phyloP scores from a whole-genome alignment of 1,139 yeast species.

The Pichia sp. region DNA sequence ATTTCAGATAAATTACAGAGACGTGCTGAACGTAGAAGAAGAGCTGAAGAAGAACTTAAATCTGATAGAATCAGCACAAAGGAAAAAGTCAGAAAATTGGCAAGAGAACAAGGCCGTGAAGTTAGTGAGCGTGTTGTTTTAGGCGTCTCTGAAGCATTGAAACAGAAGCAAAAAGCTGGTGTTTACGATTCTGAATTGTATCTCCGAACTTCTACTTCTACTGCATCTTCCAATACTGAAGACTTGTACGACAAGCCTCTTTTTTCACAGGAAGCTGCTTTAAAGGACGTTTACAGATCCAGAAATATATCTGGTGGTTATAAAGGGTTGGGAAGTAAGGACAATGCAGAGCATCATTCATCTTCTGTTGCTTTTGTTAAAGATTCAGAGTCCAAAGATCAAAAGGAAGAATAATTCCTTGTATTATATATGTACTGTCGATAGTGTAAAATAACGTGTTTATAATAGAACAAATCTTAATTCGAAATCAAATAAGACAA shows the following conservation, averaged over 20 bases:
- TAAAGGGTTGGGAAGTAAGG: conserved; percentile 24
- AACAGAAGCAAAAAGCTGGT: conserved; percentile 33
- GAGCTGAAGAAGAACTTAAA: conserved; percentile 46
- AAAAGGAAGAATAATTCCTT: conserved; percentile 16
- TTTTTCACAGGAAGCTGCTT: conserved; percentile 50
- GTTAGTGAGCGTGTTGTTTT: conserved; percentile 53
- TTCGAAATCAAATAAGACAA: too few relatives aligned
- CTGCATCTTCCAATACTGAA: conserved; percentile 41
- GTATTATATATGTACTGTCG: too few relatives aligned
- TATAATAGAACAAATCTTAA: too few relatives aligned
- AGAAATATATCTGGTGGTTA: conserved; percentile 23
- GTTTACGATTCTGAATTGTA: conserved; percentile 57
- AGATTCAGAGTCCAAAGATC: conserved; percentile 30
- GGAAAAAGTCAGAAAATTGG: conserved; percentile 41
- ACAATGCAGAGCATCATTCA: conserved; percentile 25
- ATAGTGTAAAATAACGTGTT: too few relatives aligned
- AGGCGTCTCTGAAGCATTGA: conserved; percentile 40
- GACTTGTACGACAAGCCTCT: conserved; percentile 57
- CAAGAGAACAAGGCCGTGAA: conserved; percentile 48
- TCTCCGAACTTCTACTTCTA: conserved; percentile 41
- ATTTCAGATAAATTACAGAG: conserved; percentile 21
- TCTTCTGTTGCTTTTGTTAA: conserved; percentile 51
- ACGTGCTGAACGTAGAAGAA: conserved; percentile 43
- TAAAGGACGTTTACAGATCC: conserved; percentile 48
- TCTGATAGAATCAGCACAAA: conserved; percentile 46